phyloP scores from a whole-genome alignment of 2,329 filamentous ascomycete genomes.

The Paecilomyces formosus region DNA sequence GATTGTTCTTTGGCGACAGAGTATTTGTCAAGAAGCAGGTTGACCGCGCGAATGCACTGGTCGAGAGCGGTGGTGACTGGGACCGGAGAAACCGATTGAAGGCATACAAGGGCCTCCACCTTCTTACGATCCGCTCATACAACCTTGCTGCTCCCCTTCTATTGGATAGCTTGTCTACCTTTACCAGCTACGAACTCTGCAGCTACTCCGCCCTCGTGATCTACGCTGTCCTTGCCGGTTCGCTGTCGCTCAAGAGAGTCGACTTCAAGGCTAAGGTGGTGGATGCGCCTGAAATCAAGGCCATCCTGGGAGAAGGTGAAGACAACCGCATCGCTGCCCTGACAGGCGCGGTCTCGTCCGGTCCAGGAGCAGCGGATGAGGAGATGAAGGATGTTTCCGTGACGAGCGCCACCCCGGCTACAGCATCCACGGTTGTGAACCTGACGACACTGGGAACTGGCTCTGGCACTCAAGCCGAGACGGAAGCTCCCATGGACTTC shows the following conservation, averaged over 20 bases:
- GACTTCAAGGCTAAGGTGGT: conserved; percentile 99
- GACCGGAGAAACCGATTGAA: conserved; percentile 96
- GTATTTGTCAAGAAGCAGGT: conserved; percentile 87
- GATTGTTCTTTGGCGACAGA: conserved; percentile 93
- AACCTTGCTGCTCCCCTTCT: conserved; percentile 82
- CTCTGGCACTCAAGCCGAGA: conserved; percentile 60
- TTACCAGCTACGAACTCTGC: conserved; percentile 97
- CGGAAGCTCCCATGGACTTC: conserved; percentile 81
- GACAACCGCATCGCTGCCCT: conserved; percentile 73
- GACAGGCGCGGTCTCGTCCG: conserved; percentile 70
- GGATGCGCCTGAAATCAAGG: conserved; percentile 96
- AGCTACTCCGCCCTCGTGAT: conserved; percentile 91
- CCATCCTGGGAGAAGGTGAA: conserved; percentile 82
- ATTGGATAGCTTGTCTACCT: conserved; percentile 94
- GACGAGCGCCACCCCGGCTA: conserved; percentile 43
- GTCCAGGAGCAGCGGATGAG: conserved; percentile 68
- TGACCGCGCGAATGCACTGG: conserved; percentile 78
- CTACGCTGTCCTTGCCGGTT: conserved; percentile 91
- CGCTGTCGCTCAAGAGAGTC: conserved; percentile 87
- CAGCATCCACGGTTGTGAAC: conserved; percentile 71
- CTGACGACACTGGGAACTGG: conserved; percentile 71
- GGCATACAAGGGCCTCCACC: conserved; percentile 92
- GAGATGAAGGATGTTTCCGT: conserved; percentile 60
- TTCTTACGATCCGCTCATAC: conserved; percentile 88
- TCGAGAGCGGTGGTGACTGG: conserved; percentile 96